Percentiles rank a stretch among this genome's conserved stretches.
These are phyloP conservation scores for Acanthamoeba lenticulata DNA, from an alignment of 208 protist species.

Conservation along the genomic window DNA sequence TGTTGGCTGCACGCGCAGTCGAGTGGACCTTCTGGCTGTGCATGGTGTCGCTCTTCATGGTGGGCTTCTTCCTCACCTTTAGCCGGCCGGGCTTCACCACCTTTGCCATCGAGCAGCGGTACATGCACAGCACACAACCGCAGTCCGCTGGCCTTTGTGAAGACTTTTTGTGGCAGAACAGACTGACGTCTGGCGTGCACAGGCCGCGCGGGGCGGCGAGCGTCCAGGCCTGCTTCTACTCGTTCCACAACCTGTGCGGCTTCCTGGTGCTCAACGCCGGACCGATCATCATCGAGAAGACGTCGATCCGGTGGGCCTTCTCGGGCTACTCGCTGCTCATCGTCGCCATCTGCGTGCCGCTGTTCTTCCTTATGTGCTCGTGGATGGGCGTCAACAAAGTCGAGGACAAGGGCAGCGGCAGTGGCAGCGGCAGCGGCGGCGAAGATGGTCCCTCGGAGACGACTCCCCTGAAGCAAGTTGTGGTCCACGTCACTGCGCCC, in stretches of 20 bases:
- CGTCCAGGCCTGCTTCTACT: slow-evolving; percentile 43
- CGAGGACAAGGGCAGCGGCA: not conserved
- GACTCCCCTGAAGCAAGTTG: not conserved
- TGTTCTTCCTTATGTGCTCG: slow-evolving; percentile 9
- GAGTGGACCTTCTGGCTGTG: slow-evolving; percentile 11
- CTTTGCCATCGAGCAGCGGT: slow-evolving; percentile 25
- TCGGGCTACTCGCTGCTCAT: slow-evolving; percentile 44
- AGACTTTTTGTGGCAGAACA: not conserved
- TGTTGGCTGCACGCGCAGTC: not conserved
- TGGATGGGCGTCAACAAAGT: not conserved
- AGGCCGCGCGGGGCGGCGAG: not conserved
- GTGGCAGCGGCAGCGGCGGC: not conserved
- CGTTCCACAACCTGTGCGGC: slow-evolving; percentile 20
- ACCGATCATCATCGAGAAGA: slow-evolving; percentile 22
- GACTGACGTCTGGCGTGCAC: not conserved
- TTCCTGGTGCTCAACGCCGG: slow-evolving; percentile 26
- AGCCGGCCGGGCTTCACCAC: slow-evolving; percentile 6
- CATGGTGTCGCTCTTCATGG: not conserved
- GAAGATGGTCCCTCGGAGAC: not conserved
- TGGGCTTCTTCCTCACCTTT: not conserved
- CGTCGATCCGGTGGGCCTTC: slow-evolving; percentile 43
- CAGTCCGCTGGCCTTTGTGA: not conserved
- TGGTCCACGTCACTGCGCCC: not conserved
- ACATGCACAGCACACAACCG: not conserved
- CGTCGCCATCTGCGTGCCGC: slow-evolving; percentile 25